Percentiles rank a stretch among this genome's conserved stretches.
Conservation (phyloP, 23 red algal genomes). For the Rhodosorus marinus region DNA sequence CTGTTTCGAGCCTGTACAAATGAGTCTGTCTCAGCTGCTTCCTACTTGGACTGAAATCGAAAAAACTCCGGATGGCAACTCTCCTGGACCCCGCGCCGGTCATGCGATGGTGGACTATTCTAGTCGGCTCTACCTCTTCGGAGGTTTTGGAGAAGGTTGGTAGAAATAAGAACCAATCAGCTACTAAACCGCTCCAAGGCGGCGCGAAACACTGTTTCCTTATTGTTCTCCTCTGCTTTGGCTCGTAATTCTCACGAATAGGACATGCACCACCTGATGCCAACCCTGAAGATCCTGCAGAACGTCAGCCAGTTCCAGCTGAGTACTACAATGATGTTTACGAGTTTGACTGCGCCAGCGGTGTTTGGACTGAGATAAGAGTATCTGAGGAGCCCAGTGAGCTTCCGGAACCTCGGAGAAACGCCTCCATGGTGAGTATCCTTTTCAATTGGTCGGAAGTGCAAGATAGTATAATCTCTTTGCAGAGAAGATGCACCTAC, state of each 20-base stretch:
- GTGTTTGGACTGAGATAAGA: conserved; percentile 23
- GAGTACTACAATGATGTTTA: conserved; percentile 52
- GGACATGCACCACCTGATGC: too few species aligned
- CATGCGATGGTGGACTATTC: conserved; percentile 46
- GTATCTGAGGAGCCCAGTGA: conserved; percentile 2
- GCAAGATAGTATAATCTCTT: neutral
- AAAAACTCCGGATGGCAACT: too few species aligned
- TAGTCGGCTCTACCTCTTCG: conserved; percentile 76
- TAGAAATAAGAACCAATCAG: too few species aligned
- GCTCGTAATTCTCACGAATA: conserved; percentile 36
- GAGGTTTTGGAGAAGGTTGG: too few species aligned
- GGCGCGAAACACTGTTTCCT: neutral
- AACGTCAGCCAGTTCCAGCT: too few species aligned
- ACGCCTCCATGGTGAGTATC: neutral
- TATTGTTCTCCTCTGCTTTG: neutral
- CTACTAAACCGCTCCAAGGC: too few species aligned
- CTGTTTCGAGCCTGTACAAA: too few species aligned
- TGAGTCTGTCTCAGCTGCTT: too few species aligned
- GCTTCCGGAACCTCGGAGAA: neutral
- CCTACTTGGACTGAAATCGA: too few species aligned
- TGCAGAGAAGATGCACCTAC: neutral
- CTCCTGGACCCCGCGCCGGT: conserved; percentile 44
- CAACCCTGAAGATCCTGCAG: too few species aligned
- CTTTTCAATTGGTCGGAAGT: neutral
- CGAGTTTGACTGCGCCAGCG: conserved; percentile 27